Base-by-base conservation (phyloP, 108 stramenopile genomes). In the Nitzschia sp. region DNA sequence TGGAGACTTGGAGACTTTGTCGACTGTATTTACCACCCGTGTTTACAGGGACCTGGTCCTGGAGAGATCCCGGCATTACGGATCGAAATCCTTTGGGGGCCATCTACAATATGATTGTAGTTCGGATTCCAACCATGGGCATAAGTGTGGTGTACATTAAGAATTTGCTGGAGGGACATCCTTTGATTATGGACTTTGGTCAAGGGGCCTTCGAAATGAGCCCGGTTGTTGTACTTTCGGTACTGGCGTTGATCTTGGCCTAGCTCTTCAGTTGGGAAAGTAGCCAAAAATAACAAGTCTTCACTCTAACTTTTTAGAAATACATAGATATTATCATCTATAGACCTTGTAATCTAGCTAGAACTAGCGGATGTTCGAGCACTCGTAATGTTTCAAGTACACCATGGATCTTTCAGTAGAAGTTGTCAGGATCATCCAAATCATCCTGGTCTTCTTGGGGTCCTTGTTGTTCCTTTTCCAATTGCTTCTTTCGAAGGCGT, bases 71-170 rank as follows among this genome's bases (percentile, higher is more conserved):
- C 17, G 46, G 50, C 3, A 63, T 53, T 15, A 74, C 78, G 15
- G 85, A 89, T 50, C 66, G 68, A 13, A 82, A 80, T 52, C 88
- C 88, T 1, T 38, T 74, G 36, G 85, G 76, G 22, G 80, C 79
- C 48, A 52, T 89, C n/a, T 89, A 86, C 73, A 89, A 89, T 58
- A 61, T 82, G 55, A 23, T 80, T 19, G 73, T 89, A 46, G 83
- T 89, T 30, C 68, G 88, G 32, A 27, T 89, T 15, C 88, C 88
- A 1, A 69, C 73, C 23, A 58, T 89, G 16, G 45, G 34, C 15
- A 71, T 74, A 47, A 80, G 64, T 0, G 26, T 80, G 2, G 69
- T 82, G 25, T 89, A 89, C 48, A 19, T 64, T 2, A 69, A 75
- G 56, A 84, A 86, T 74, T 33, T 86, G 28, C 27, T 52, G 1